Conservation (phyloP, 164 flowering plant genomes). For the Euptelea pleiosperma region DNA sequence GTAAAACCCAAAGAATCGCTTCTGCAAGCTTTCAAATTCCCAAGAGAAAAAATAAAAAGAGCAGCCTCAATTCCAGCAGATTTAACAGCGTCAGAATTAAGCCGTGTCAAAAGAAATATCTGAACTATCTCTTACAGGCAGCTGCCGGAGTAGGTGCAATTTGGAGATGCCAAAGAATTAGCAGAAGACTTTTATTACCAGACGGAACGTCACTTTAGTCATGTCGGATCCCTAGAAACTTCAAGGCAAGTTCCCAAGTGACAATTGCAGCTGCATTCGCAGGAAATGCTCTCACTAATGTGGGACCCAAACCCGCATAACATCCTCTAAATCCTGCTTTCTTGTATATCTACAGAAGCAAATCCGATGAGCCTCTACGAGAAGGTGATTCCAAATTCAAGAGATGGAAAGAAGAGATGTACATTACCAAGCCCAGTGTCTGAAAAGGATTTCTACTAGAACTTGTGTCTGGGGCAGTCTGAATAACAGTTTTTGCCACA, state of each 20-base stretch:
- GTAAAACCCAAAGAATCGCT: no score
- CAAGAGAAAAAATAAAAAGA: no score
- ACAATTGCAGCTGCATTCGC: constrained; percentile 97
- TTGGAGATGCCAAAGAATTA: no score
- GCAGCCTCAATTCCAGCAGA: no score
- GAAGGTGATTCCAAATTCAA: background rate
- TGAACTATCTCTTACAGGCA: no score
- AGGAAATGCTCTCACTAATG: constrained; percentile 83
- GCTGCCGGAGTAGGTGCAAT: no score
- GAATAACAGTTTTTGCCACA: constrained; percentile 85
- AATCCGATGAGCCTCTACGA: constrained; percentile 2
- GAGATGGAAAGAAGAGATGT: background rate
- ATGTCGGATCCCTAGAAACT: constrained; percentile 58
- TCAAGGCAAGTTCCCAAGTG: constrained; percentile 79
- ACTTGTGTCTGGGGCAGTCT: constrained; percentile 53
- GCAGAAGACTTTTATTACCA: no score
- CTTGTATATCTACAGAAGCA: constrained; percentile 51
- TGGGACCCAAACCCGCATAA: constrained; percentile 82
- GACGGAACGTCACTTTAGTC: no score
- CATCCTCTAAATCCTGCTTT: constrained; percentile 73
- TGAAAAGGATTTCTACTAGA: constrained; percentile 60
- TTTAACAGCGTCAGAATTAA: no score
- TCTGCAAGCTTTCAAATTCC: no score
- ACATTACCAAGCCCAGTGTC: constrained; percentile 53
- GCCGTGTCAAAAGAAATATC: no score